Evolutionary conservation across 1,139 yeast species (phyloP).

Genomic region (Diutina pseudorugosa): DNA sequence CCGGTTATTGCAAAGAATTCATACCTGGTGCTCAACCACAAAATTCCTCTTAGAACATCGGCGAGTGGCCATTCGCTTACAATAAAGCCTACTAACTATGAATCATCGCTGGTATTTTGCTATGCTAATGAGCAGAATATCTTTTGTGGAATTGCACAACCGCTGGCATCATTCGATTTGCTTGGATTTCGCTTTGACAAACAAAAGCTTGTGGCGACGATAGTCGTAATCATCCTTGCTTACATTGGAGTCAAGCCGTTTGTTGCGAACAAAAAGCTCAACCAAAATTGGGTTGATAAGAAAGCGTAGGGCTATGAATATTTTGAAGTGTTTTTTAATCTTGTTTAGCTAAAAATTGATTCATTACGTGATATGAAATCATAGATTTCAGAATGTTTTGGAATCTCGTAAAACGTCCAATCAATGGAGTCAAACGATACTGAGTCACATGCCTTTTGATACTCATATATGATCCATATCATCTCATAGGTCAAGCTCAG

Average conservation of each 20-base stretch:
- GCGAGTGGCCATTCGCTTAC: conserved; percentile 18
- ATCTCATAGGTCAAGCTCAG: conserved; percentile 29
- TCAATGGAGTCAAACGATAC: conserved; percentile 9
- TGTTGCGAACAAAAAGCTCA: conserved; percentile 38
- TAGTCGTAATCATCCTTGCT: conserved; percentile 36
- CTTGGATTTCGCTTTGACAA: conserved; percentile 60
- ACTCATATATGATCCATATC: conserved; percentile 27
- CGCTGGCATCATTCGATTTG: conserved; percentile 77
- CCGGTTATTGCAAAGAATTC: conserved; percentile 45
- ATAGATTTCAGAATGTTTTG: conserved; percentile 8
- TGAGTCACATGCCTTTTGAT: conserved; percentile 9
- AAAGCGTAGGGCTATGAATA: not conserved
- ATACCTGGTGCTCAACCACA: conserved; percentile 25
- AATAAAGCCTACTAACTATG: conserved; percentile 58
- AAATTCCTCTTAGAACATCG: conserved; percentile 19
- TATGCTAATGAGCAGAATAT: conserved; percentile 50
- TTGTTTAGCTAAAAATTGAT: conserved; percentile 10
- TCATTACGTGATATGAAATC: conserved; percentile 9
- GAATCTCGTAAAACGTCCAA: conserved; percentile 23
- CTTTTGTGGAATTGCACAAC: conserved; percentile 67
- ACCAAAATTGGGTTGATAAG: conserved; percentile 20
- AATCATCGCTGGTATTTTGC: conserved; percentile 70
- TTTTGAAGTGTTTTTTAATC: not conserved
- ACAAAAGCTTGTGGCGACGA: conserved; percentile 48
- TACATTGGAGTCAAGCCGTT: conserved; percentile 42